Base-by-base conservation (phyloP, 345 rosid species). In the Eucalyptus marginata region DNA sequence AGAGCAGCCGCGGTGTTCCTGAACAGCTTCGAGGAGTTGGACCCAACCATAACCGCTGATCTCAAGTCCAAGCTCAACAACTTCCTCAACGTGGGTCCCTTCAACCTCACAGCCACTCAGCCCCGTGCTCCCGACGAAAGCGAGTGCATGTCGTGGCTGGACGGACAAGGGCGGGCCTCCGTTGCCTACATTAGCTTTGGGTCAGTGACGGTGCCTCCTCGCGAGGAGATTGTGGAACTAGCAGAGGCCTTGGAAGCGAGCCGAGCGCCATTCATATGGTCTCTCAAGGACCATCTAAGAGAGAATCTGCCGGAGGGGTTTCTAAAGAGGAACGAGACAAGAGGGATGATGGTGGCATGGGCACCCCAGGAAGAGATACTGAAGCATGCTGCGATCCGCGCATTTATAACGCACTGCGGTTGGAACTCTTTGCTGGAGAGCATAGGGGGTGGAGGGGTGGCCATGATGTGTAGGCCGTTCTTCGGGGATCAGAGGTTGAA, bases 111-210 rank as follows among this genome's bases (percentile, higher is more conserved):
- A 10, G 88, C 90, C 10, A 71, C 88, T 22, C 86, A 86, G 9
- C 49, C 81, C 3, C 12, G 86, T 12, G 51, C 52, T 40, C 59
- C 89, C 13, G 92, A 91, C 58, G 36, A 80, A 14, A 24, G 62
- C 71, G 50, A 89, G 3, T 92, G 92, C 90, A 86, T 92, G 17
- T 22, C 88, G 13, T 94, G 94, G 94, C 93, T 94, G 50, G 86
- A 92, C 91, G 46, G 49, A 86, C 94, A 89, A 56, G 88, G 87
- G 22, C 33, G 50, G 13, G 90, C 90, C 20, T 93, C 95, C 6
- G 94, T 91, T 11, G 92, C 90, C 14, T 92, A 93, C 87, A 10
- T 94, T 5, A 76, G 94, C 91, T 94, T 94, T 25, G 94, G 94
- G 6, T 66, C 94, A 1, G 92, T 90, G 13, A 87, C 66, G 68